Base-by-base conservation (phyloP, 805 yeast genomes). In the Ascoidea tarda region DNA sequence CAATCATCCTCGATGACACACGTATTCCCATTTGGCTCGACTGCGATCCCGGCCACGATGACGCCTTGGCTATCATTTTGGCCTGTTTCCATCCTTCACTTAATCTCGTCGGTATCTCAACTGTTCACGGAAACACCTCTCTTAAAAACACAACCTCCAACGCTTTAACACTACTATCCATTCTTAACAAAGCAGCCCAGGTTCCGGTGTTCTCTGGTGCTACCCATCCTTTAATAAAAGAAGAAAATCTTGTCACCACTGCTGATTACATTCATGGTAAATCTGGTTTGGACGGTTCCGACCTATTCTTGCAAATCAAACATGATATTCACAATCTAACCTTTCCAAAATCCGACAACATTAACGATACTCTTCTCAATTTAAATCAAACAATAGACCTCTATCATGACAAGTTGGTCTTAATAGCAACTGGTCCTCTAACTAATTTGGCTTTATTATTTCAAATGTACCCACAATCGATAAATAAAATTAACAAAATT, bases 11-110 rank as follows among this genome's bases (percentile, higher is more conserved):
- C 14, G 4, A 10, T 2, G 44, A 38, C 14, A 38, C 8, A 2
- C 57, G 58, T 53, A 76, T 81, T 21, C 95, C 95, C 0, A 60
- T 88, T 5, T 88, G 96, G 96, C 65, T 88, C 10, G 96, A 88
- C 66, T 88, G 96, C 65, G 96, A 88, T 62, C 95, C 96, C 0
- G 96, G 96, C 1, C 93, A 84, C 60, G 96, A 88, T 62, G 96
- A 88, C 60, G 82, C 86, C 1, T 75, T 86, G 48, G 96, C 93
- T 4, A 71, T 88, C 6, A 67, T 85, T 6, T 57, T 88, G 32
- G 79, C 87, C 0, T 69, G 78, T 6, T 77, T 75, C 60, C 76
- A 80, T 57, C 85, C 87, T 0, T 66, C 72, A 32, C 77, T 79
- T 65, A 64, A 76, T 14, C 64, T 86, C 6, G 58, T 80, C 3